These are phyloP conservation scores for Monosporascus sp. DNA, from an alignment of 2,329 filamentous ascomycete species.

Conservation along the genomic window DNA sequence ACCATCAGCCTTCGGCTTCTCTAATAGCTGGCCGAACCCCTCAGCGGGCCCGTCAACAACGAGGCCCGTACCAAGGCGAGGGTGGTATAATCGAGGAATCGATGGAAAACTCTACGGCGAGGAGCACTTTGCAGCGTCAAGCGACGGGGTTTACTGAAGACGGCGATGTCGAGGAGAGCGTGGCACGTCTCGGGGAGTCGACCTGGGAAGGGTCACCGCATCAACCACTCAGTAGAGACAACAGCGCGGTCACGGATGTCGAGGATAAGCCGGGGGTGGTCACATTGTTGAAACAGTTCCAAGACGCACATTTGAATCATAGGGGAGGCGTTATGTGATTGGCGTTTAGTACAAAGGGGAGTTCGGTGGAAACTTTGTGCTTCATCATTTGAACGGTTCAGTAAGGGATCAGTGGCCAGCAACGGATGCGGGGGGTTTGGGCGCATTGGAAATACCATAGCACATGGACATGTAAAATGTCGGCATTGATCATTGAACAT, in stretches of 20 bases:
- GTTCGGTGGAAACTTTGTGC: too few relatives aligned
- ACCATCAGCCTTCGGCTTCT: constrained; percentile 60
- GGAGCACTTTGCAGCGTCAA: constrained; percentile 30
- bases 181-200: constrained; percentile 50
- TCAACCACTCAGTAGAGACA: constrained; percentile 45
- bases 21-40: constrained; percentile 38
- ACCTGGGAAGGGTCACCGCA: constrained; percentile 54
- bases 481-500: too few relatives aligned
- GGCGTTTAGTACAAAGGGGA: not conserved
- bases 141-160: constrained; percentile 50
- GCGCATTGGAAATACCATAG: too few relatives aligned
- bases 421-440: too few relatives aligned
- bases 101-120: constrained; percentile 38
- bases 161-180: constrained; percentile 50
- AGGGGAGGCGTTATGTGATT: constrained; percentile 33
- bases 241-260: constrained; percentile 38
- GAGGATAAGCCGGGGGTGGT: constrained; percentile 50
- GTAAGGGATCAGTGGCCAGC: too few relatives aligned
- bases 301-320: constrained; percentile 49
- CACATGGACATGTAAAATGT: too few relatives aligned
- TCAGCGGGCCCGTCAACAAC: constrained; percentile 40
- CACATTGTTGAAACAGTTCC: constrained; percentile 53
- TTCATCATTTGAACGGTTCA: too few relatives aligned
- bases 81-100: constrained; percentile 52
- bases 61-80: constrained; percentile 41